Evolutionary conservation across 495 filamentous ascomycete genomes (phyloP).

Genomic region (Xylaria sp.): DNA sequence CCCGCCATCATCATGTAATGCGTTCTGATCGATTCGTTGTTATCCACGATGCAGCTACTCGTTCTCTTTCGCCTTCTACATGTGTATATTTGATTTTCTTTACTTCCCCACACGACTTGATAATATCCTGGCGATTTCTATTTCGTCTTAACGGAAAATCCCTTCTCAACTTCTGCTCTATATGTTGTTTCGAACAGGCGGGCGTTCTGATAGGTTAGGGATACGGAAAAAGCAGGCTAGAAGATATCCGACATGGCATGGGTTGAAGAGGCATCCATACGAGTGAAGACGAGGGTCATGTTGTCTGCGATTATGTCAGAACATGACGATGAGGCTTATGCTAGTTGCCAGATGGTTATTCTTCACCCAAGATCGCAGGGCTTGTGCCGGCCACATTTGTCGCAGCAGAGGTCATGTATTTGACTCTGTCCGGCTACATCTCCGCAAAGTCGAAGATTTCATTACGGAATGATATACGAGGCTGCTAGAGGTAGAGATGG

Average conservation of each 20-base stretch:
- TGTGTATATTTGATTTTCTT: slow-evolving; percentile 36
- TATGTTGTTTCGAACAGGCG: slow-evolving; percentile 21
- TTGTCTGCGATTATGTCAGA: background rate
- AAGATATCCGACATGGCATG: slow-evolving; percentile 7
- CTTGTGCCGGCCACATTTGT: background rate
- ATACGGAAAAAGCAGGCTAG: slow-evolving; percentile 26
- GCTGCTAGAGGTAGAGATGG: slow-evolving; percentile 25
- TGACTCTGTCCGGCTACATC: slow-evolving; percentile 15
- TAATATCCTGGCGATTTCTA: slow-evolving; percentile 37
- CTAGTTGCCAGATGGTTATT: background rate
- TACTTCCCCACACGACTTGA: slow-evolving; percentile 34
- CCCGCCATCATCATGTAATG: slow-evolving; percentile 86
- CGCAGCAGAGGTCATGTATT: slow-evolving; percentile 4
- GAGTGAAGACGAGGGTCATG: background rate
- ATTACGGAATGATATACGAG: slow-evolving; percentile 26
- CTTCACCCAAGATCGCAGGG: background rate
- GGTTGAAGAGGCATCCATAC: slow-evolving; percentile 5
- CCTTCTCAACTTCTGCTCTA: slow-evolving; percentile 26
- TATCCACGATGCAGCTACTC: slow-evolving; percentile 9
- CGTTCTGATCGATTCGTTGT: slow-evolving; percentile 14
- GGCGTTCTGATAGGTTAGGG: slow-evolving; percentile 28
- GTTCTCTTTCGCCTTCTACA: slow-evolving; percentile 24
- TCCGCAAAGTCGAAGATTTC: slow-evolving; percentile 22
- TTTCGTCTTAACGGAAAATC: slow-evolving; percentile 21
- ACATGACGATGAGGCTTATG: background rate